These are phyloP conservation scores for Boletus patriciae DNA, from an alignment of 768 basidiomycete genomes.

Conservation along the genomic window DNA sequence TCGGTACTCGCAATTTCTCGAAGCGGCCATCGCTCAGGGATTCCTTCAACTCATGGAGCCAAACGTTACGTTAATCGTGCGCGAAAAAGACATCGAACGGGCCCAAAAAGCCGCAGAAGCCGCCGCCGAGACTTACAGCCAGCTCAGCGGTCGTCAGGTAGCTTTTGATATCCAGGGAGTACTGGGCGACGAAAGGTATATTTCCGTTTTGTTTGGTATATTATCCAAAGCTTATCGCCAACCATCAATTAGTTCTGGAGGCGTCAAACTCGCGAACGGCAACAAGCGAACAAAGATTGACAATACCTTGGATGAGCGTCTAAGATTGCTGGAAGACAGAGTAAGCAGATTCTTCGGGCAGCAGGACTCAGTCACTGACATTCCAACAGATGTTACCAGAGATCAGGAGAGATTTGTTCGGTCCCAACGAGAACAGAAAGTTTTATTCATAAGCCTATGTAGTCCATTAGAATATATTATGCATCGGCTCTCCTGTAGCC, in stretches of 20 bases:
- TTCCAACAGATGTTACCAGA: slow-evolving; percentile 88
- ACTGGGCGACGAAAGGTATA: slow-evolving; percentile 69
- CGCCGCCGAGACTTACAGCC: slow-evolving; percentile 68
- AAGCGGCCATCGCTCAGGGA: slow-evolving; percentile 83
- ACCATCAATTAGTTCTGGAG: slow-evolving; percentile 64
- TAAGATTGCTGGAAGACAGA: slow-evolving; percentile 86
- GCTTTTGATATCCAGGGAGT: slow-evolving; percentile 58
- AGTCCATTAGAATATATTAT: neutral
- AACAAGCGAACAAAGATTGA: slow-evolving; percentile 82
- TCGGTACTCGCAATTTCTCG: slow-evolving; percentile 79
- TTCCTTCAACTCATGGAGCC: slow-evolving; percentile 82
- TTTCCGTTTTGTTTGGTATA: slow-evolving; percentile 2
- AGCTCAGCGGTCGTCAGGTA: slow-evolving; percentile 72
- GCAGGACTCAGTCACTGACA: neutral
- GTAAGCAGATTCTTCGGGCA: slow-evolving; percentile 45
- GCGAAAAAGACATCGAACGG: slow-evolving; percentile 62
- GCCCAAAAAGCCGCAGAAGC: slow-evolving; percentile 62
- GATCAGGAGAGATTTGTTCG: slow-evolving; percentile 86
- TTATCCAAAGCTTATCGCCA: neutral
- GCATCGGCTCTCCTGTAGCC: neutral
- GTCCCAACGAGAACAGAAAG: slow-evolving; percentile 87
- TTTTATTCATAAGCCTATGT: slow-evolving; percentile 62
- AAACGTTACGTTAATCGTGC: slow-evolving; percentile 60
- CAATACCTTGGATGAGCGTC: slow-evolving; percentile 91
- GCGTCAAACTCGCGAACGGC: slow-evolving; percentile 73